Base-by-base conservation (phyloP, 345 rosid species). In the Microthlaspi erraticum region DNA sequence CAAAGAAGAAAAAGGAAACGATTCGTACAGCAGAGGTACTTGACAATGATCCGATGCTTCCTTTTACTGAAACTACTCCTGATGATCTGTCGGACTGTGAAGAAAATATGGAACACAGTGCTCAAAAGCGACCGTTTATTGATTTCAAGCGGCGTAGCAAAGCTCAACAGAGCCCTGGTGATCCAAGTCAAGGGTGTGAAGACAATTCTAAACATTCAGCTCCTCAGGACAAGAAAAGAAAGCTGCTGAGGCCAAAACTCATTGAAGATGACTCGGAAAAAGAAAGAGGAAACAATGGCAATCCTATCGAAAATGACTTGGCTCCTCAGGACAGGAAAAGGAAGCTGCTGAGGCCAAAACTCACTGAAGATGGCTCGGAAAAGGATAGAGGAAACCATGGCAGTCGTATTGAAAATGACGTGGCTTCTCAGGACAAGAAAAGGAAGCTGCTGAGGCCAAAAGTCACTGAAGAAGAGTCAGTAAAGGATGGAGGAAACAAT, bases 401-500 rank as follows among this genome's bases (percentile, higher is more conserved):
- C 29, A 26, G 4, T 26, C 29, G 4, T 26, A 26, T 26, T 26
- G 29, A 26, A 26, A 26, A 2, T 41, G n/a, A n/a, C n/a, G n/a
- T n/a, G n/a, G 70, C 65, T 26, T 36, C 64, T 7, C 79, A 61
- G 45, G 32, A 10, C 19, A 85, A 80, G 70, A 81, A 61, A 77
- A 82, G 86, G 79, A 87, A 71, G 84, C 36, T 87, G 71, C 49
- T 81, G 45, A 77, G 92, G 79, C 89, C 86, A 42, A 67, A 79
- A 33, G 80, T 87, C 58, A 26, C 26, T 33, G 61, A 43, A 64
- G 67, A 59, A 7, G 43, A 65, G 66, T 49, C 56, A 20, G 41
- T 45, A 66, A 61, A 51, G n/a, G 42, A 71, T n/a, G 32, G 16
- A 46, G 49, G 8, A 37, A 58, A 46, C 64, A 45, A 34, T n/a